Evolutionary conservation across 2,329 filamentous ascomycete species (phyloP).

Genomic region (Aspergillus sp.): DNA sequence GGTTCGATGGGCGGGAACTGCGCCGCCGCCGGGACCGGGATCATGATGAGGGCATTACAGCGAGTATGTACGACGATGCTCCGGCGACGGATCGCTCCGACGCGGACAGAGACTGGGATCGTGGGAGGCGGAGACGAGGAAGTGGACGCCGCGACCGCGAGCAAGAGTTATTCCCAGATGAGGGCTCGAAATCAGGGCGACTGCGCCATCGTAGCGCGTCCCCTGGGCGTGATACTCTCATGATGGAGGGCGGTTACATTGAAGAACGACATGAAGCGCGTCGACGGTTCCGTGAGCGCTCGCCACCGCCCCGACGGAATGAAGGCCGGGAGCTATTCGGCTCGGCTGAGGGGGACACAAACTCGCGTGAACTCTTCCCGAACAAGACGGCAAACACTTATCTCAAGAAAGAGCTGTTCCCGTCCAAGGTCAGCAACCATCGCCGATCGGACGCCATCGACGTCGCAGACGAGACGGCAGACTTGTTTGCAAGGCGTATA

Average conservation of each 20-base stretch:
- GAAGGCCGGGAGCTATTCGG: conserved; percentile 60
- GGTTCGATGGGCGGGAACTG: conserved; percentile 62
- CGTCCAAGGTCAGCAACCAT: conserved; percentile 48
- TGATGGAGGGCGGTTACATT: conserved; percentile 39
- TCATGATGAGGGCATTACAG: conserved; percentile 64
- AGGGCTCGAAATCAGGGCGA: conserved; percentile 41
- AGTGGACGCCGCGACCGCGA: conserved; percentile 16
- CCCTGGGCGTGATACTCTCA: conserved; percentile 54
- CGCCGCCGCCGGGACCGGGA: conserved; percentile 45
- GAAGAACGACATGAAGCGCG: conserved; percentile 38
- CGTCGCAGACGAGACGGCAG: conserved; percentile 54
- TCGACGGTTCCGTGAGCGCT: conserved; percentile 45
- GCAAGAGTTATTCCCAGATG: conserved; percentile 42
- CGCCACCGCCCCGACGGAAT: conserved; percentile 39
- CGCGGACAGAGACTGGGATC: conserved; percentile 23
- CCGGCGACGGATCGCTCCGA: conserved; percentile 32
- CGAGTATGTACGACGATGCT: conserved; percentile 80
- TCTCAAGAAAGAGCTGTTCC: conserved; percentile 60
- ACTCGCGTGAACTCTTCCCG: conserved; percentile 50
- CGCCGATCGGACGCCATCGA: conserved; percentile 54
- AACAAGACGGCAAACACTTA: conserved; percentile 44
- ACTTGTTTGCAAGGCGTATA: conserved; percentile 52
- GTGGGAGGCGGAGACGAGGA: conserved; percentile 28
- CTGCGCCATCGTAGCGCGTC: conserved; percentile 62
- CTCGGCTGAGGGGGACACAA: conserved; percentile 25